phyloP scores from a whole-genome alignment of 2,329 filamentous ascomycete genomes.

The Cercospora canescens region DNA sequence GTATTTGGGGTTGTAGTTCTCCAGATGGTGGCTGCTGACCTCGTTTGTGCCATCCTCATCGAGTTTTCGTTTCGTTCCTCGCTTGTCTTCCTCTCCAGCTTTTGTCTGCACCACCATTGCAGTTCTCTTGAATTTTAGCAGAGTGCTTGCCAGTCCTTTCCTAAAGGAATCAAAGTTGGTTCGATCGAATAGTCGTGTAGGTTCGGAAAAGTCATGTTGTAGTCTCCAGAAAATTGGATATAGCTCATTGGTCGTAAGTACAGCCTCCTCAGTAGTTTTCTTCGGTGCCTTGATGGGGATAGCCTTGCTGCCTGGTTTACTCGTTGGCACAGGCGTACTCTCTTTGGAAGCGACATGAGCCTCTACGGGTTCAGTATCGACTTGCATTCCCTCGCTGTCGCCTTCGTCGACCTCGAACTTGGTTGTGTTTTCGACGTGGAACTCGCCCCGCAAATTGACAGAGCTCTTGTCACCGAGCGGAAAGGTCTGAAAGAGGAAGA shows the following conservation, averaged over 20 bases:
- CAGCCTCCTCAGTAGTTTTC: conserved; percentile 45
- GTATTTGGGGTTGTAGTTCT: conserved; percentile 94
- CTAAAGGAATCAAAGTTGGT: conserved; percentile 68
- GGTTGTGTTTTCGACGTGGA: conserved; percentile 92
- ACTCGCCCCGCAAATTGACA: conserved; percentile 93
- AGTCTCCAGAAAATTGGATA: conserved; percentile 95
- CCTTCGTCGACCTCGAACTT: conserved; percentile 64
- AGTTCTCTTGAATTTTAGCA: conserved; percentile 73
- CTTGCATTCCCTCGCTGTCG: conserved; percentile 59
- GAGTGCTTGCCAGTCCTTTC: conserved; percentile 60
- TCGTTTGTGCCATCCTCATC: conserved; percentile 12
- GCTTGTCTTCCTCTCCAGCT: conserved; percentile 63
- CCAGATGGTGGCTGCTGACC: conserved; percentile 57
- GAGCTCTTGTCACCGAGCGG: conserved; percentile 95
- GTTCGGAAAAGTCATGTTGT: conserved; percentile 89
- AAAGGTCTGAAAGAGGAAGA: conserved; percentile 98
- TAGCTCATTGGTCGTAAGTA: conserved; percentile 66
- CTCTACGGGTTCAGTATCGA: conserved; percentile 49
- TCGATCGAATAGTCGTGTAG: conserved; percentile 73
- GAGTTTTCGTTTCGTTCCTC: conserved; percentile 69
- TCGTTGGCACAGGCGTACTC: conserved; percentile 22
- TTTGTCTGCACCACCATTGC: conserved; percentile 68
- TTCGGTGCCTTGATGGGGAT: conserved; percentile 27
- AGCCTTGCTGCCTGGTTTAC: conserved; percentile 31
- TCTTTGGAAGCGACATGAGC: conserved; percentile 19